phyloP scores from a whole-genome alignment of 768 basidiomycete genomes.

The Trichaptum fuscoviolaceum region DNA sequence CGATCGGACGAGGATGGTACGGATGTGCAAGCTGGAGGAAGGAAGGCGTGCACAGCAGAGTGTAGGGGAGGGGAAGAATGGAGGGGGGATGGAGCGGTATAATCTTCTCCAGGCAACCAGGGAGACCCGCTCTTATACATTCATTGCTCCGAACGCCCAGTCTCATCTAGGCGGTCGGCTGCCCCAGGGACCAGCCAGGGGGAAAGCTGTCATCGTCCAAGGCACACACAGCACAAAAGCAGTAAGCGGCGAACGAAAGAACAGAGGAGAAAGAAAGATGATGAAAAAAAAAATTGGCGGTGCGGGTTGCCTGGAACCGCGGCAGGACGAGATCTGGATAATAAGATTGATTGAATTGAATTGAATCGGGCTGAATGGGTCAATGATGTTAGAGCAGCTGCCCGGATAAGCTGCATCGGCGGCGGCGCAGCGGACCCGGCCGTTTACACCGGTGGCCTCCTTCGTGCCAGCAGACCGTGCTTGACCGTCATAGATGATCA shows the following conservation, averaged over 20 bases:
- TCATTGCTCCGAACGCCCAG: not conserved
- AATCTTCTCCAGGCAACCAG: not conserved
- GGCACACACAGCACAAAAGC: not conserved
- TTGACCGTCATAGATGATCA: no score
- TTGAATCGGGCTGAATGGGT: not conserved
- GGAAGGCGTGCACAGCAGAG: not conserved
- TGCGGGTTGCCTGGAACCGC: not conserved
- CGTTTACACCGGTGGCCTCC: no score
- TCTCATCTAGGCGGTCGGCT: not conserved
- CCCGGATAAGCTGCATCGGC: no score
- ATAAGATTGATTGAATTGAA: not conserved
- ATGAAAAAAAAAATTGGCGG: not conserved
- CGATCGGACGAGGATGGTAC: no score
- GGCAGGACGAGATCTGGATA: not conserved
- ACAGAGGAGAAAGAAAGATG: not conserved
- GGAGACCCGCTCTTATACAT: not conserved
- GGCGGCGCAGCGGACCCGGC: no score
- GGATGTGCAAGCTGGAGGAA: no score
- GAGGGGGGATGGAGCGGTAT: not conserved
- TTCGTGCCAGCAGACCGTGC: no score
- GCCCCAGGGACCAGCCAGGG: not conserved
- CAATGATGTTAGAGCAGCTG: not conserved
- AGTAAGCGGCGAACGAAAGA: not conserved
- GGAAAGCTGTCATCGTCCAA: not conserved
- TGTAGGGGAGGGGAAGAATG: not conserved